phyloP scores from a whole-genome alignment of 1,284 basidiomycete species.

The Papiliotrema flavescens region DNA sequence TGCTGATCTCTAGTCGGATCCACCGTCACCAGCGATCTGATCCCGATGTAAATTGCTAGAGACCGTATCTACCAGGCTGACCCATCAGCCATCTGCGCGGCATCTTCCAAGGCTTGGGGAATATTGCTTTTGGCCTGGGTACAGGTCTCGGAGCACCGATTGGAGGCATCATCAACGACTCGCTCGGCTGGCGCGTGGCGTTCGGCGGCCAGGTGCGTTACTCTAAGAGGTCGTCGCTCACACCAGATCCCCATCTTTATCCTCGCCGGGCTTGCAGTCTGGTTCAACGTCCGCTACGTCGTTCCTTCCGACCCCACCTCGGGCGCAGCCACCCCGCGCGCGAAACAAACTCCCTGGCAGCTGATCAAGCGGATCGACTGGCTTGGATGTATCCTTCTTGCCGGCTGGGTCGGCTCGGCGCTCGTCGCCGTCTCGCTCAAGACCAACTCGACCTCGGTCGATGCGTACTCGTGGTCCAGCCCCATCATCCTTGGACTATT shows the following conservation, averaged over 20 bases:
- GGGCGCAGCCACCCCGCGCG: slow-evolving; percentile 61
- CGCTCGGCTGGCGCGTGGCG: slow-evolving; percentile 64
- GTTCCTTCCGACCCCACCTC: slow-evolving; percentile 20
- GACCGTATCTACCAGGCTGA: no score
- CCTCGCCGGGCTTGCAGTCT: slow-evolving; percentile 65
- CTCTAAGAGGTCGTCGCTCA: not conserved
- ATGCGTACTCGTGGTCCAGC: slow-evolving; percentile 58
- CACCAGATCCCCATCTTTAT: slow-evolving; percentile 67
- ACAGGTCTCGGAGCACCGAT: slow-evolving; percentile 72
- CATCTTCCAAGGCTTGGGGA: slow-evolving; percentile 82
- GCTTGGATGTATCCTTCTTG: slow-evolving; percentile 73
- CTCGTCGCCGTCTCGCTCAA: slow-evolving; percentile 75
- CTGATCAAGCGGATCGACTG: slow-evolving; percentile 77
- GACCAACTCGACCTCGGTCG: slow-evolving; percentile 50
- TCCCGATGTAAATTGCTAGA: slow-evolving; percentile 65
- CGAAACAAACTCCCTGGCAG: slow-evolving; percentile 57
- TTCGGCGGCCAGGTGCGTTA: slow-evolving; percentile 61
- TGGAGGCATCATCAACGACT: slow-evolving; percentile 80
- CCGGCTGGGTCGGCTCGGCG: slow-evolving; percentile 66
- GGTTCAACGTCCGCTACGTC: slow-evolving; percentile 60
- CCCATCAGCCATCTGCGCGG: slow-evolving; percentile 71
- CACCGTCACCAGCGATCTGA: slow-evolving; percentile 45
- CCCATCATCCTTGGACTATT: slow-evolving; percentile 66
- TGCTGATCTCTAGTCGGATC: slow-evolving; percentile 21
- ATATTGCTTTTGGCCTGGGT: slow-evolving; percentile 57